These are phyloP conservation scores for Fusarium burgessii DNA, from an alignment of 2,329 filamentous ascomycete species.

Conservation along the genomic window DNA sequence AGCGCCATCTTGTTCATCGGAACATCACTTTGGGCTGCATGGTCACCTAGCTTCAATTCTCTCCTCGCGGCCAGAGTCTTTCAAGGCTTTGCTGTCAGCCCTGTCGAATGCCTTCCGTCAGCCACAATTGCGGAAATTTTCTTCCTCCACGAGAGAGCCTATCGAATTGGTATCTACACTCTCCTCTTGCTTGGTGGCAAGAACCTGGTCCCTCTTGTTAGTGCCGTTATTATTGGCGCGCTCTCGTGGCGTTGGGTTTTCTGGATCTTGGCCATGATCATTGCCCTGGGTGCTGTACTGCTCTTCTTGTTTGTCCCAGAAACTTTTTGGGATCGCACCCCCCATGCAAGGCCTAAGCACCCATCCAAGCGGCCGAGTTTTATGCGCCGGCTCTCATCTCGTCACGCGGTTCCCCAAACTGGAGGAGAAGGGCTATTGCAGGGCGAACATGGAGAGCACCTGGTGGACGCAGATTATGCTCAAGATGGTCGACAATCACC, in stretches of 20 bases:
- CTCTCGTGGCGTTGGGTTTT: slow-evolving; percentile 92
- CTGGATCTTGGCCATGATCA: slow-evolving; percentile 86
- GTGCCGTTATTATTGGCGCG: slow-evolving; percentile 82
- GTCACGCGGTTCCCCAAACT: slow-evolving; percentile 41
- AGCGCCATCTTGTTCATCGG: slow-evolving; percentile 82
- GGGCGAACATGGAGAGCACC: slow-evolving; percentile 52
- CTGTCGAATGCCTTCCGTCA: slow-evolving; percentile 91
- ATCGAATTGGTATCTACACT: slow-evolving; percentile 93
- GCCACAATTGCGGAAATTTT: slow-evolving; percentile 97
- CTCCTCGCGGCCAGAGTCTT: slow-evolving; percentile 86
- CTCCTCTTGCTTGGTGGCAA: slow-evolving; percentile 89
- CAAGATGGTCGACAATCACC: slow-evolving; percentile 18
- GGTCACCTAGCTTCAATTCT: slow-evolving; percentile 84
- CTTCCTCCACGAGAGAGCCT: slow-evolving; percentile 93
- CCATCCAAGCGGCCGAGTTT: slow-evolving; percentile 58
- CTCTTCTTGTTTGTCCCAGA: slow-evolving; percentile 94
- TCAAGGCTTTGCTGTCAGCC: slow-evolving; percentile 88
- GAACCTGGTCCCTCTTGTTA: slow-evolving; percentile 88
- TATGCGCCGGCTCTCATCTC: slow-evolving; percentile 62
- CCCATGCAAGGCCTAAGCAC: slow-evolving; percentile 54
- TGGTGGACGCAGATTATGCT: slow-evolving; percentile 64
- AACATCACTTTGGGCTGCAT: slow-evolving; percentile 85
- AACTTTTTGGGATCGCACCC: slow-evolving; percentile 93
- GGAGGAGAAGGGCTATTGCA: slow-evolving; percentile 5
- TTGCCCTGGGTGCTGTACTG: slow-evolving; percentile 75